phyloP scores from a whole-genome alignment of 768 basidiomycete genomes.

The Boletus sensibilis region DNA sequence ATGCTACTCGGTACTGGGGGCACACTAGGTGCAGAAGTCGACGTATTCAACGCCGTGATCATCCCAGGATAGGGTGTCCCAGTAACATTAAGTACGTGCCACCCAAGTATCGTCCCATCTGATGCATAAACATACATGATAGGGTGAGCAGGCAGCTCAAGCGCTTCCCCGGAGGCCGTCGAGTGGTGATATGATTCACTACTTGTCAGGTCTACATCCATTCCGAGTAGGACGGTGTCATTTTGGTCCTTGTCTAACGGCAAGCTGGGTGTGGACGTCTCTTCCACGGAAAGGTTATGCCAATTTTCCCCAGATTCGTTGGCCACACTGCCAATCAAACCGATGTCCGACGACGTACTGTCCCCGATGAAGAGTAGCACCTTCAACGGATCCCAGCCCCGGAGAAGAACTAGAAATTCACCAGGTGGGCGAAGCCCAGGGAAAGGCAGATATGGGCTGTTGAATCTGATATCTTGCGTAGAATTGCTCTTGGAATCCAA shows the following conservation, averaged over 20 bases:
- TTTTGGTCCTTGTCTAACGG: conserved; percentile 68
- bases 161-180: conserved; percentile 41
- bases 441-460: conserved; percentile 42
- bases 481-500: conserved; percentile 43
- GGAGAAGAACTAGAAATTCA: conserved; percentile 38
- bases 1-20: conserved; percentile 20
- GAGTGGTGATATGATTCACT: conserved; percentile 37
- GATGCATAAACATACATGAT: conserved; percentile 74
- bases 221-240: conserved; percentile 65
- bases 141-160: conserved; percentile 50
- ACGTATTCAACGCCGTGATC: conserved; percentile 28
- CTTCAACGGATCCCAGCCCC: conserved; percentile 45
- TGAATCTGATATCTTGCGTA: conserved; percentile 39
- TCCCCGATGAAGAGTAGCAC: conserved; percentile 47
- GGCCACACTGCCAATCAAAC: conserved; percentile 38
- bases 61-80: conserved; percentile 57
- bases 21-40: conserved; percentile 1
- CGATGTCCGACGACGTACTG: conserved; percentile 50
- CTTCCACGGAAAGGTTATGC: conserved; percentile 47
- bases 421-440: conserved; percentile 48
- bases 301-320: conserved; percentile 37
- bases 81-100: conserved; percentile 63
- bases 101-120: conserved; percentile 74
- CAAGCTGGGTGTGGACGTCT: conserved; percentile 53
- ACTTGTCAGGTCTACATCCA: conserved; percentile 67